Percentiles rank a stretch among this genome's conserved stretches.
These are phyloP conservation scores for Nemania sp. DNA, from an alignment of 2,329 filamentous ascomycete genomes.

Conservation along the genomic window DNA sequence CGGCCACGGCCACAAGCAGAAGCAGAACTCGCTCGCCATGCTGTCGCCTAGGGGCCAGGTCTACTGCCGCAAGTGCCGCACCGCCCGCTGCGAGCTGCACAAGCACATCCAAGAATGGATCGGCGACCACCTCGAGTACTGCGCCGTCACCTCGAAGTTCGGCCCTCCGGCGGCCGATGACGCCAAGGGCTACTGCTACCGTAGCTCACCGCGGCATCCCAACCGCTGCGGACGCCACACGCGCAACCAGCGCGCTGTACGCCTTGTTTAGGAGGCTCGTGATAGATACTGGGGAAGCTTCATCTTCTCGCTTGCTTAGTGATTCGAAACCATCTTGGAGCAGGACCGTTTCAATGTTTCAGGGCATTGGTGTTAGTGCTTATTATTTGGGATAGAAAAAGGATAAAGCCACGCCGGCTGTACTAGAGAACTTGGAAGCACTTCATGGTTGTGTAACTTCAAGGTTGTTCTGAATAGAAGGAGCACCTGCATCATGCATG, in stretches of 20 bases:
- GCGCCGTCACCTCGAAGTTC: conserved; percentile 61
- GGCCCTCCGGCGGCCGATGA: conserved; percentile 52
- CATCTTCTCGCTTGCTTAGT: not conserved
- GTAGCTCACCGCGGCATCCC: conserved; percentile 62
- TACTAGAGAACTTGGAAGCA: too few relatives aligned
- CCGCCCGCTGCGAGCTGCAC: conserved; percentile 64
- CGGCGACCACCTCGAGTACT: conserved; percentile 61
- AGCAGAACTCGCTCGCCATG: conserved; percentile 45
- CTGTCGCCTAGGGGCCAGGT: conserved; percentile 61
- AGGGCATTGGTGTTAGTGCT: not conserved
- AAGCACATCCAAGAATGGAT: conserved; percentile 65
- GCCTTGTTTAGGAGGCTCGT: conserved; percentile 30
- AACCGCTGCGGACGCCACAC: conserved; percentile 61
- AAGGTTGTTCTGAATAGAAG: too few relatives aligned
- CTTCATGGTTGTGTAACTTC: too few relatives aligned
- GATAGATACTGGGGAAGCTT: not conserved
- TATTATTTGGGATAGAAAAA: too few relatives aligned
- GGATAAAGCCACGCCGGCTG: too few relatives aligned
- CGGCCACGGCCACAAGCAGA: conserved; percentile 20
- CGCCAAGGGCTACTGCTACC: conserved; percentile 58
- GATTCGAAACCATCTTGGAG: not conserved
- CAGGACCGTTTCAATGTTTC: too few relatives aligned
- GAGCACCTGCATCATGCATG: too few relatives aligned
- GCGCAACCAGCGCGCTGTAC: conserved; percentile 37
- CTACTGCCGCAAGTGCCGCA: conserved; percentile 65